phyloP scores from a whole-genome alignment of 129 eudicot species.

The Lactuca saligna region DNA sequence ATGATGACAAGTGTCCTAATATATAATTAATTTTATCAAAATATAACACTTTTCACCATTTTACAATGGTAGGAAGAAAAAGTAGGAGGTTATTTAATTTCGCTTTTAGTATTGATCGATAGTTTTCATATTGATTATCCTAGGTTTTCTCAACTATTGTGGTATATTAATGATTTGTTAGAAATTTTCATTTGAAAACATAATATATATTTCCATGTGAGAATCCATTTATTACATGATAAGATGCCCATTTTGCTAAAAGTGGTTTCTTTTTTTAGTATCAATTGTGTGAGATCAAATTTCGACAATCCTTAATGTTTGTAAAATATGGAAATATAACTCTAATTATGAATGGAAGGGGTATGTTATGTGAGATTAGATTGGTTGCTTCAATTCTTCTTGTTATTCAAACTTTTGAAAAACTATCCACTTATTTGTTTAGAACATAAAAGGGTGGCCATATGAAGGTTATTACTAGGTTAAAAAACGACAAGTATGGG shows the following conservation, averaged over 20 bases:
- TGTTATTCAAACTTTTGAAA: slow-evolving; percentile 36
- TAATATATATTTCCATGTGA: neutral
- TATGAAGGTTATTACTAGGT: slow-evolving; percentile 64
- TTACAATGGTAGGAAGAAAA: too few relatives aligned
- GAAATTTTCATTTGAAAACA: neutral
- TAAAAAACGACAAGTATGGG: slow-evolving; percentile 41
- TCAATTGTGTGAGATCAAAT: neutral
- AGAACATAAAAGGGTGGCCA: slow-evolving; percentile 64
- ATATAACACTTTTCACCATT: too few relatives aligned
- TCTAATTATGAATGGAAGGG: neutral
- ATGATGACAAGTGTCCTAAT: too few relatives aligned
- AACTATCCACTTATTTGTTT: slow-evolving; percentile 51
- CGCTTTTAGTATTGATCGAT: neutral
- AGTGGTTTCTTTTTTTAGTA: neutral
- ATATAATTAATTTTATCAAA: too few relatives aligned
- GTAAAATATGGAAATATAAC: neutral
- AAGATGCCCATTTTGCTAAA: neutral
- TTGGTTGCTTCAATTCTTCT: slow-evolving; percentile 46
- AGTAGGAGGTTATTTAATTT: too few relatives aligned
- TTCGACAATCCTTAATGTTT: neutral
- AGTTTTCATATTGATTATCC: slow-evolving; percentile 5
- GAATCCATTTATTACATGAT: slow-evolving; percentile 3
- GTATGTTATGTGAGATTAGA: slow-evolving; percentile 17
- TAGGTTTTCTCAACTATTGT: slow-evolving; percentile 7
- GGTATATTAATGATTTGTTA: neutral